phyloP scores from a whole-genome alignment of 495 filamentous ascomycete species.

The Cenococcum geophilum region DNA sequence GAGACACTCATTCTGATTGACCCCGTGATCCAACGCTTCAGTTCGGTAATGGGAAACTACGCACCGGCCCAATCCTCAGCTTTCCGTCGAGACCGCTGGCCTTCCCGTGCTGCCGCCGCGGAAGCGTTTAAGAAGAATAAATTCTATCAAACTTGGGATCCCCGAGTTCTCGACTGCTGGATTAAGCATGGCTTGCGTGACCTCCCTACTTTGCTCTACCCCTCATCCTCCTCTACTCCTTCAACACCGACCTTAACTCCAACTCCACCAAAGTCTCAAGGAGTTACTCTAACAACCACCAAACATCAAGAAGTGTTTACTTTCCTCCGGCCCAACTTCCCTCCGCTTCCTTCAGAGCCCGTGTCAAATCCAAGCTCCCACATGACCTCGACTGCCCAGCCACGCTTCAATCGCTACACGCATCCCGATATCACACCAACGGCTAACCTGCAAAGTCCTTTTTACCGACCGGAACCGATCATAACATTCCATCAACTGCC shows the following conservation, averaged over 20 bases:
- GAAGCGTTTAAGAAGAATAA: slow-evolving; percentile 29
- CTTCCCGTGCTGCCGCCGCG: slow-evolving; percentile 32
- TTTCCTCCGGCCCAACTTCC: slow-evolving; percentile 35
- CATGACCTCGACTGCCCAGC: slow-evolving; percentile 24
- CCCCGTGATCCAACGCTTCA: slow-evolving; percentile 57
- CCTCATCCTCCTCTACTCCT: slow-evolving; percentile 18
- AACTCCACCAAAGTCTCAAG: slow-evolving; percentile 22
- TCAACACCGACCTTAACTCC: slow-evolving; percentile 22
- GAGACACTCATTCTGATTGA: slow-evolving; percentile 72
- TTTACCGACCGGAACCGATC: slow-evolving; percentile 70
- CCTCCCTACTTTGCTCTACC: slow-evolving; percentile 37
- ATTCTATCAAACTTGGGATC: slow-evolving; percentile 42
- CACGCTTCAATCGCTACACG: slow-evolving; percentile 35
- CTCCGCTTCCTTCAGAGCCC: slow-evolving; percentile 14
- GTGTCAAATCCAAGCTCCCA: slow-evolving; percentile 10
- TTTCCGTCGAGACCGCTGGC: slow-evolving; percentile 36
- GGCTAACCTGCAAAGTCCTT: slow-evolving; percentile 44
- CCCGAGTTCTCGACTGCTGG: slow-evolving; percentile 37
- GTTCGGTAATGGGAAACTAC: slow-evolving; percentile 32
- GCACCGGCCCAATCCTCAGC: slow-evolving; percentile 33
- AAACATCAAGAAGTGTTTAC: slow-evolving; percentile 43
- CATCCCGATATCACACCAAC: slow-evolving; percentile 36
- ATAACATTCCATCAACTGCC: slow-evolving; percentile 59
- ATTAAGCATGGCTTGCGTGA: slow-evolving; percentile 40
- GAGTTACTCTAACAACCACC: slow-evolving; percentile 38